phyloP scores from a whole-genome alignment of 2,329 filamentous ascomycete species.

The Phyllosticta citribraziliensis region DNA sequence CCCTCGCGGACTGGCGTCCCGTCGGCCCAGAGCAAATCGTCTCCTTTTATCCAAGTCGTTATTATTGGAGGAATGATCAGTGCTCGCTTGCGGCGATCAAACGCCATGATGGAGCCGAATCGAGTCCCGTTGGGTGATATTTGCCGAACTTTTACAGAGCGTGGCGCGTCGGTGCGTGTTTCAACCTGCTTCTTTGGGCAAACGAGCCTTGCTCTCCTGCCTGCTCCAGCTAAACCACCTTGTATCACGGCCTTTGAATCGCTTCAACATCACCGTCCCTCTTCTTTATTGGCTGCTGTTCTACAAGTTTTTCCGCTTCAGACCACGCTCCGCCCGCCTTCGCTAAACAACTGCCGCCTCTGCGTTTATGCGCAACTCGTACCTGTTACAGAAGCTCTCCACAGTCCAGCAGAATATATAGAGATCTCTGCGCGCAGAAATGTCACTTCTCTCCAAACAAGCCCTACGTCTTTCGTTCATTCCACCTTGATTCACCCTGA shows the following conservation, averaged over 20 bases:
- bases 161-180: not conserved
- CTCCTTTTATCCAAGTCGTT: not conserved
- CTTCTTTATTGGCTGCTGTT: not conserved
- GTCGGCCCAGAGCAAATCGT: not conserved
- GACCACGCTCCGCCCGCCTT: conserved; percentile 1
- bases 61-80: not conserved
- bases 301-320: conserved; percentile 3
- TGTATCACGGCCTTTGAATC: not conserved
- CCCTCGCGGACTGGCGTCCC: not conserved
- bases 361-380: conserved; percentile 3
- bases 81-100: not conserved
- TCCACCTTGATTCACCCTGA: conserved; percentile 2
- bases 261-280: not conserved
- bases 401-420: conserved; percentile 4
- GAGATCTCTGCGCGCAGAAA: not conserved
- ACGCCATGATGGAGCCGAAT: not conserved
- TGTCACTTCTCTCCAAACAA: not conserved
- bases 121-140: not conserved
- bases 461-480: conserved; percentile 1
- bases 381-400: not conserved
- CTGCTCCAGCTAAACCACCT: not conserved
- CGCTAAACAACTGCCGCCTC: not conserved
- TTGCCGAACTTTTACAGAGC: not conserved
- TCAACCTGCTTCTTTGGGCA: not conserved
- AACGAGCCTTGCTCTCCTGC: not conserved